Evolutionary conservation across 1,284 basidiomycete genomes (phyloP).

Genomic region (Ceratobasidium sp.): DNA sequence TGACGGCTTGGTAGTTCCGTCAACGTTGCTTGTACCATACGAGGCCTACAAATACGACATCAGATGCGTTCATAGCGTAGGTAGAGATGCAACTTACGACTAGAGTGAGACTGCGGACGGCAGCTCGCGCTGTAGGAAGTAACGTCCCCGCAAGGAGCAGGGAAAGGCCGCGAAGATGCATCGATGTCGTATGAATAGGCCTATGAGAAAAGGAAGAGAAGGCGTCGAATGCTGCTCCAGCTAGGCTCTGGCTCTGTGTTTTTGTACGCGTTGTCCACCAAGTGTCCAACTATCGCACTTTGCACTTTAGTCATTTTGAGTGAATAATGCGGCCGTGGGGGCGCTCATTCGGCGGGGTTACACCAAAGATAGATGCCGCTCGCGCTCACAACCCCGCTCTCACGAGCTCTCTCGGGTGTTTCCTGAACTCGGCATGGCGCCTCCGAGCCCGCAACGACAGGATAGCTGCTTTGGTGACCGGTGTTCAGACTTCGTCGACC

Average conservation of each 20-base stretch:
- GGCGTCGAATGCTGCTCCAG: not conserved
- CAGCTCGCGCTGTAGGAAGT: conserved; percentile 16
- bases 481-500: not conserved
- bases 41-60: not conserved
- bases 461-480: not conserved
- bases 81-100: not conserved
- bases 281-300: conserved; percentile 17
- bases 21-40: conserved; percentile 15
- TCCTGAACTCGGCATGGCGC: not conserved
- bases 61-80: not conserved
- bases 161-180: conserved; percentile 28
- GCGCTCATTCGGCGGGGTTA: conserved; percentile 10
- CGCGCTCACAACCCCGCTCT: conserved; percentile 10
- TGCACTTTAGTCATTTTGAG: not conserved
- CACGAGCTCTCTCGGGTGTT: conserved; percentile 5
- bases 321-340: conserved; percentile 21
- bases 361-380: not conserved
- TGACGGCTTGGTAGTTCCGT: conserved; percentile 15
- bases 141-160: conserved; percentile 26
- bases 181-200: not conserved
- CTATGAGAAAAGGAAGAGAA: not conserved
- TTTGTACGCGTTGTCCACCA: conserved; percentile 5
- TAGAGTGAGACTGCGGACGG: not conserved
- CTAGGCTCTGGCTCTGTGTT: not conserved
- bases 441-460: not conserved